These are phyloP conservation scores for Elsinoe arachidis DNA, from an alignment of 2,329 filamentous ascomycete species.

Conservation along the genomic window DNA sequence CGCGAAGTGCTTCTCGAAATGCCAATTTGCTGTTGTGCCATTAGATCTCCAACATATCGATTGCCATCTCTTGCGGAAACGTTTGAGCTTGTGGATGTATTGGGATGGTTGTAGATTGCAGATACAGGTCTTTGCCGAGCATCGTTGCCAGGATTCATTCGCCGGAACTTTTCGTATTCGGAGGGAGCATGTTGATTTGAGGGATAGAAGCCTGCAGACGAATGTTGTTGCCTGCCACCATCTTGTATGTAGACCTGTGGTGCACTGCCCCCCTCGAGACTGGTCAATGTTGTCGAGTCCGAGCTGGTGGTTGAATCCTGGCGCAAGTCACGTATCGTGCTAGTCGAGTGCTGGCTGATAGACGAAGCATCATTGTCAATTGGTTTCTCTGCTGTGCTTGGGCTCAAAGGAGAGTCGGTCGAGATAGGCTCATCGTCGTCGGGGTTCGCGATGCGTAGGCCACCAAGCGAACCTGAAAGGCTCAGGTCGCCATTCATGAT, in stretches of 20 bases:
- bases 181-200: conserved; percentile 14
- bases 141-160: conserved; percentile 20
- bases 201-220: background rate
- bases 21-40: conserved; percentile 37
- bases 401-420: conserved; percentile 27
- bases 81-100: conserved; percentile 38
- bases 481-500: conserved; percentile 88
- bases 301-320: conserved; percentile 5
- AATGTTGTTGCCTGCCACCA: conserved; percentile 2
- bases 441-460: conserved; percentile 92
- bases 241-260: background rate
- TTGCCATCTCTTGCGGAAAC: conserved; percentile 35
- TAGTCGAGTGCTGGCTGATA: conserved; percentile 15
- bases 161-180: conserved; percentile 13
- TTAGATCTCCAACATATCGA: conserved; percentile 39
- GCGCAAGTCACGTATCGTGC: conserved; percentile 6
- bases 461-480: conserved; percentile 84
- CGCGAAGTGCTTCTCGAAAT: conserved; percentile 56
- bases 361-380: conserved; percentile 16
- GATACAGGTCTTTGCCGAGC: conserved; percentile 3
- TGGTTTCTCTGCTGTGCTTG: conserved; percentile 17
- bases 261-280: conserved; percentile 3
- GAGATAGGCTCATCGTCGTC: conserved; percentile 54
- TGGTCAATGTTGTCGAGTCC: background rate
- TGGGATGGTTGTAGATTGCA: conserved; percentile 41